Base-by-base conservation (phyloP, 306 rosid species). In the Arachis hypogaea region DNA sequence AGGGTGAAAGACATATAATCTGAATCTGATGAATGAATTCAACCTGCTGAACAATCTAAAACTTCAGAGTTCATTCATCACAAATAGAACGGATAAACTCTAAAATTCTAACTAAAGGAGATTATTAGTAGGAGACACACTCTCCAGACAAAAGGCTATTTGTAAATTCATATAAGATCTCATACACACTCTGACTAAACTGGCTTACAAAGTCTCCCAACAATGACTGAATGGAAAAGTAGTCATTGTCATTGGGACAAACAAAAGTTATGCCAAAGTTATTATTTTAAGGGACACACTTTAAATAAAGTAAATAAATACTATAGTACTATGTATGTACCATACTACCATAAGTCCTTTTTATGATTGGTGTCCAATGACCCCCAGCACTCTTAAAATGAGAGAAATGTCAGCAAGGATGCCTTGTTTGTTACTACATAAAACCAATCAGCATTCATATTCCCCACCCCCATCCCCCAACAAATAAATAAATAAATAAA, bases 11-110 rank as follows among this genome's bases (percentile, higher is more conserved):
- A 22, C 28, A 22, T 22, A 22, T 22, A 22, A 22, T 33, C 42
- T 12, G 1, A 33, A 33, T 42, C 66, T 38, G 29, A 61, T 61
- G 28, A 11, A 6, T 61, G 47, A 45, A 38, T 61, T 38, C 29
- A 40, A 61, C 12, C 65, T 60, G 44, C 65, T 30, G 45, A 60
- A 11, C 45, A 60, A 60, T 60, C 43, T 11, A 22, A 11, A 60
- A 11, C 65, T 4, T 33, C 9, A 55, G 29, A 16, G 59, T 44
- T 44, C 49, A 44, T 55, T 55, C 59, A 60, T 60, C 11, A 36
- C 4, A 11, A 33, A 5, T 36, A 5, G 28, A 60, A 60, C 45
- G 6, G 45, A 16, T 60, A 36, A 60, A 16, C 22, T 60, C 43
- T 42, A 29, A 41, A 41, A 41, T 3, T 41, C 6, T 41, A 41